phyloP scores from a whole-genome alignment of 2,329 filamentous ascomycete species.

The Fusarium neocosmosporiellum region DNA sequence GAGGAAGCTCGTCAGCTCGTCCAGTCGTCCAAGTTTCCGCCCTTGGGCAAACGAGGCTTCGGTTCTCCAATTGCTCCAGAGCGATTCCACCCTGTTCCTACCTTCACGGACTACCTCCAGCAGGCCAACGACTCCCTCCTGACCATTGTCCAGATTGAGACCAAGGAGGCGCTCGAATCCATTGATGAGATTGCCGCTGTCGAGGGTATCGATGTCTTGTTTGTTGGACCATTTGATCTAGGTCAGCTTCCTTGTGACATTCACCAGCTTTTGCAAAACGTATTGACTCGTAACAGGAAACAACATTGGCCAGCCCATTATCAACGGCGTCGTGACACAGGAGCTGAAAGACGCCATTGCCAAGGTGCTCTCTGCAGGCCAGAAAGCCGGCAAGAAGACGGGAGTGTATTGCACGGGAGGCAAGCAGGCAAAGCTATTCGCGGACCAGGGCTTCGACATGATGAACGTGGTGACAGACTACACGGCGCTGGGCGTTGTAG shows the following conservation, averaged over 20 bases:
- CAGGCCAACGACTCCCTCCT: conserved; percentile 64
- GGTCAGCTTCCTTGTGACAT: conserved; percentile 47
- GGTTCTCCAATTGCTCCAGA: conserved; percentile 60
- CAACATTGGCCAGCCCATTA: conserved; percentile 71
- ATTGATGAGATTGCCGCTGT: conserved; percentile 72
- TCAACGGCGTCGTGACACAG: conserved; percentile 68
- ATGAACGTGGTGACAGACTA: conserved; percentile 68
- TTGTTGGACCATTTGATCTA: conserved; percentile 75
- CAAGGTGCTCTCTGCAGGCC: conserved; percentile 66
- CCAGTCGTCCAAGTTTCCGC: conserved; percentile 62
- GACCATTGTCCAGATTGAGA: conserved; percentile 77
- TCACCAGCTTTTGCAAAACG: background rate
- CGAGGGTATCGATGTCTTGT: conserved; percentile 70
- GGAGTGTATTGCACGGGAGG: conserved; percentile 69
- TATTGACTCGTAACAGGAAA: conserved; percentile 54
- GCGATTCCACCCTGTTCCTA: conserved; percentile 57
- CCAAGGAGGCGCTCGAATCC: conserved; percentile 67
- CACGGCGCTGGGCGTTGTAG: conserved; percentile 57
- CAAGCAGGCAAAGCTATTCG: conserved; percentile 66
- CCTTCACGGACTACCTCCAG: conserved; percentile 60
- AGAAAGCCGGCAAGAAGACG: conserved; percentile 72
- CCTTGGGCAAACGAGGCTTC: conserved; percentile 60
- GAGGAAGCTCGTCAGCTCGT: conserved; percentile 60
- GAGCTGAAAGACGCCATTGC: conserved; percentile 70
- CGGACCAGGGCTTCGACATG: conserved; percentile 70